phyloP scores from a whole-genome alignment of 2,329 filamentous ascomycete species.

The Colletotrichum sp. region DNA sequence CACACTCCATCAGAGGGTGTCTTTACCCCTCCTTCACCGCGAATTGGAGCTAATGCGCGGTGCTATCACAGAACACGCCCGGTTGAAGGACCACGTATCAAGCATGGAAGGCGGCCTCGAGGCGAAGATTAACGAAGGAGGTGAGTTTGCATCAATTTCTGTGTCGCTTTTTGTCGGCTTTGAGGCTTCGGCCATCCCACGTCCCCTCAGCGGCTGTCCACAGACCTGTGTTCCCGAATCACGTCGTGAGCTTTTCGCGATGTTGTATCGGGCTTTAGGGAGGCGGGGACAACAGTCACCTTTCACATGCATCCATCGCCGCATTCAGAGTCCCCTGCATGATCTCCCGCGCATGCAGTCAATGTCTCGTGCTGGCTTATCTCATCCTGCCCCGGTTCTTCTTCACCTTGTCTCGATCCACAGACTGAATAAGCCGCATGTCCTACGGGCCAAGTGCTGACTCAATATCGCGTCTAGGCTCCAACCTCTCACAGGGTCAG shows the following conservation, averaged over 20 bases:
- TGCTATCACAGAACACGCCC: slow-evolving; percentile 76
- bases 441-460: slow-evolving; percentile 24
- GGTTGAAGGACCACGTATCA: slow-evolving; percentile 87
- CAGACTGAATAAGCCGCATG: not conserved
- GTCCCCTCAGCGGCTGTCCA: slow-evolving; percentile 29
- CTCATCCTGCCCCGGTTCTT: slow-evolving; percentile 17
- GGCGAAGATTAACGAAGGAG: slow-evolving; percentile 91
- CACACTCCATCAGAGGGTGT: slow-evolving; percentile 1
- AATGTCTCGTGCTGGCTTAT: slow-evolving; percentile 32
- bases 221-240: slow-evolving; percentile 25
- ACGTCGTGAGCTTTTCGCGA: not conserved
- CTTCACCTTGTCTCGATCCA: not conserved
- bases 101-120: slow-evolving; percentile 90
- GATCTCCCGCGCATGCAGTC: slow-evolving; percentile 35
- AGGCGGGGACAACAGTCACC: not conserved
- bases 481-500: slow-evolving; percentile 94
- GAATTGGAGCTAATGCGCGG: slow-evolving; percentile 40
- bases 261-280: not conserved
- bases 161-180: slow-evolving; percentile 31
- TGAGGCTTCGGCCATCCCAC: slow-evolving; percentile 18
- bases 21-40: slow-evolving; percentile 5
- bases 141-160: slow-evolving; percentile 55
- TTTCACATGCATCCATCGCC: slow-evolving; percentile 18
- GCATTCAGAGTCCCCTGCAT: slow-evolving; percentile 34
- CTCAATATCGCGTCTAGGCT: slow-evolving; percentile 59